Conservation (phyloP, 805 yeast genomes). For the Wickerhamomyces canadensis region DNA sequence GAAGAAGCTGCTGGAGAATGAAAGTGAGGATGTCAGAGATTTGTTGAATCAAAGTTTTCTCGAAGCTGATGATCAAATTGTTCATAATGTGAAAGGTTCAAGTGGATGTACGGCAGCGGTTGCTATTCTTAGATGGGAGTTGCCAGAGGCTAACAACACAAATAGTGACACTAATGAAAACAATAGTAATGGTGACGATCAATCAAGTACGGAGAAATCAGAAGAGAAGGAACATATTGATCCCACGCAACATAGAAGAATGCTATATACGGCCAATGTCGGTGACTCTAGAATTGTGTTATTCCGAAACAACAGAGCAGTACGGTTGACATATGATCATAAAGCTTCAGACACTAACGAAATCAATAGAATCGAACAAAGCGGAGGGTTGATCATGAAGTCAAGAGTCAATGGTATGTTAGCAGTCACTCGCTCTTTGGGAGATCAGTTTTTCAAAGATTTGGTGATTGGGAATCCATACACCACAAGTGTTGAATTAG, state of each 20-base stretch:
- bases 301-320: conserved; percentile 67
- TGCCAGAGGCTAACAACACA: conserved; percentile 26
- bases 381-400: conserved; percentile 86
- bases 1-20: conserved; percentile 44
- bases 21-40: conserved; percentile 52
- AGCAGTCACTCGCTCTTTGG: conserved; percentile 90
- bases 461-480: conserved; percentile 87
- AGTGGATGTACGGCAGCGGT: conserved; percentile 97
- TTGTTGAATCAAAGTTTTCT: conserved; percentile 64
- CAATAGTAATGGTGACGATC: neutral
- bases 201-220: neutral
- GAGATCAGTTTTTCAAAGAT: conserved; percentile 89
- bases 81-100: conserved; percentile 54
- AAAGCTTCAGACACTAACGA: conserved; percentile 83
- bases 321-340: conserved; percentile 86
- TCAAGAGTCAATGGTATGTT: conserved; percentile 93
- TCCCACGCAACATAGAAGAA: conserved; percentile 48
- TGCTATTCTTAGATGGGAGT: conserved; percentile 84
- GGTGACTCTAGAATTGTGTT: conserved; percentile 89
- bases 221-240: conserved; percentile 14
- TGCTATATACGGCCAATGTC: conserved; percentile 89
- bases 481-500: conserved; percentile 80
- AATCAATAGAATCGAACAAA: conserved; percentile 62
- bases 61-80: conserved; percentile 68
- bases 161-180: conserved; percentile 1